Base-by-base conservation (phyloP, 129 eudicot genomes). In the Artemisia tridentata region DNA sequence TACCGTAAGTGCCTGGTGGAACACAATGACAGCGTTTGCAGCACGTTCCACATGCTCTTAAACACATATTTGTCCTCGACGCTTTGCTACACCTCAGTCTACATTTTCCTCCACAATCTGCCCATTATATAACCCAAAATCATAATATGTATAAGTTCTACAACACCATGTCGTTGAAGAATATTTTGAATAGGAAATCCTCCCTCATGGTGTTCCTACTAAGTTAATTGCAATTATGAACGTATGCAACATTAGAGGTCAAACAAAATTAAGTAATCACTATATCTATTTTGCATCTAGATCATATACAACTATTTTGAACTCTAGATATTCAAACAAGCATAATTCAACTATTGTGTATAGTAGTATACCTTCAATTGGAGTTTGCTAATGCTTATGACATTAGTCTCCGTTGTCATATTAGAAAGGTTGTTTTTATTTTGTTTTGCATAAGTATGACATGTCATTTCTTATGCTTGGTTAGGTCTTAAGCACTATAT, bases 1-100 rank as follows among this genome's bases (percentile, higher is more conserved):
- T 83, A 47, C 82, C 84, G 12, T 71, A 70, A 41, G 81, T 83
- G 20, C 84, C 84, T 23, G 77, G 87, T 7, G 84, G 84, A 31
- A 83, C 88, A 50, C 84, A 80, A 0, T 72, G 56, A 75, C 82
- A 79, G 0, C 71, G 67, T 13, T 31, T 15, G 31, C 87, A 83
- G 50, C 87, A 83, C 52, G 72, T 76, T 38, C 77, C 80, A 49
- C 81, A 79, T 13, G 87, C 84, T 71, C 79, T 72, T 43, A 38
- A 10, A 69, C 87, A 83, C 34, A 67, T 20, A 9, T 74, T 79
- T 27, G 73, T 72, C 72, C 76, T 57, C 3, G 71, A 79, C 9
- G 78, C 64, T 12, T 68, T 21, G 75, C 76, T 76, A 50, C 82
- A 83, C 65, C 88, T 73, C 10, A 13, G 43, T 3, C 6, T 54